Conservation (phyloP, 1,139 yeast species). For the Pichia terricola region DNA sequence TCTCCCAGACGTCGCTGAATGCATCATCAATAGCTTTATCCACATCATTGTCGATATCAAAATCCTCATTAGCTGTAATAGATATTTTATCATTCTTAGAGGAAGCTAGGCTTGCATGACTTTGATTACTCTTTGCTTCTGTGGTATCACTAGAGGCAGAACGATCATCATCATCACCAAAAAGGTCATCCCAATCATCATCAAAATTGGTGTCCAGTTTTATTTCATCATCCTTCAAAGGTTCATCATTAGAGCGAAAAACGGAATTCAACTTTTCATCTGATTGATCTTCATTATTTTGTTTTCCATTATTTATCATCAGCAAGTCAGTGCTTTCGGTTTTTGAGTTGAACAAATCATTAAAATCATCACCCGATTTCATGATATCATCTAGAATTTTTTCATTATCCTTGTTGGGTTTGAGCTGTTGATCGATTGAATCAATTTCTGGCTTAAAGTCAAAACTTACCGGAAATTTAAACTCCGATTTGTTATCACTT, state of each 20-base stretch:
- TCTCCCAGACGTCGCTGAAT: background rate
- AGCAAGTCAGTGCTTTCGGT: background rate
- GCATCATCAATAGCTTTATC: conserved; percentile 22
- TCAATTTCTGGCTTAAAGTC: conserved; percentile 9
- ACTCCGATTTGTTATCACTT: conserved; percentile 4
- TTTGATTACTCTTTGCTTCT: no score
- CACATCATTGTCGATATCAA: conserved; percentile 32
- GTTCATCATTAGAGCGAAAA: background rate
- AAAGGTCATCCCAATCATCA: conserved; percentile 13
- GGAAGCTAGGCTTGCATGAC: no score
- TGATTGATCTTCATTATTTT: background rate
- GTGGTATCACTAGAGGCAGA: no score
- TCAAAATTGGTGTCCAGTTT: conserved; percentile 5
- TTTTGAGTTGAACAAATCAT: conserved; percentile 8
- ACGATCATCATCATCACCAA: conserved; percentile 11
- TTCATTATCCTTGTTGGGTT: background rate
- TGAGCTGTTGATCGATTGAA: conserved; percentile 8
- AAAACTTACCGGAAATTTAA: conserved; percentile 9
- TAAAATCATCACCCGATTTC: conserved; percentile 4
- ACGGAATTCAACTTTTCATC: background rate
- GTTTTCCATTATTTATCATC: background rate
- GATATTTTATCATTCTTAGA: no score
- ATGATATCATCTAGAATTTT: conserved; percentile 3
- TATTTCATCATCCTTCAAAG: background rate
- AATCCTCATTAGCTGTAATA: background rate